These are phyloP conservation scores for Neurospora tetrasperma DNA, from an alignment of 495 filamentous ascomycete genomes.

Conservation along the genomic window DNA sequence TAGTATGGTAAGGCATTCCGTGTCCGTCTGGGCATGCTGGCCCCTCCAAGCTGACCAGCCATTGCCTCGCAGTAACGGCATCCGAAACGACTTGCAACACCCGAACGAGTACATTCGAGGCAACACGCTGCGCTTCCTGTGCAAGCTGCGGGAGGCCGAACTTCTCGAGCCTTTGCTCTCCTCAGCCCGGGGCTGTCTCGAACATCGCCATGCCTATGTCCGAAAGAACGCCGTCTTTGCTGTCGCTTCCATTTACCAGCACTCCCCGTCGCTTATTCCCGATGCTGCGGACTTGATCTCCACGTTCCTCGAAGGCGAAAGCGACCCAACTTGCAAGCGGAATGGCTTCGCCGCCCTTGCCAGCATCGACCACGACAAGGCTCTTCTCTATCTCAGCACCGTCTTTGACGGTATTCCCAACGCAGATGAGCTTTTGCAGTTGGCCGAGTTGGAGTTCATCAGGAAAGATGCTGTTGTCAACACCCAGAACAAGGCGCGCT, in stretches of 20 bases:
- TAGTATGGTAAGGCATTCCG: constrained; percentile 71
- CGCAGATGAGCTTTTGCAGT: constrained; percentile 84
- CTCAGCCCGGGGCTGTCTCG: constrained; percentile 80
- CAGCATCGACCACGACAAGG: constrained; percentile 86
- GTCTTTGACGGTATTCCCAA: constrained; percentile 92
- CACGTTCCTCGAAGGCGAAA: constrained; percentile 83
- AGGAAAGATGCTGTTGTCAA: constrained; percentile 95
- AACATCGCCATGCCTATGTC: constrained; percentile 94
- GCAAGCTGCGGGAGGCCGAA: constrained; percentile 92
- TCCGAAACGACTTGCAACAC: constrained; percentile 93
- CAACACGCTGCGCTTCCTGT: constrained; percentile 92
- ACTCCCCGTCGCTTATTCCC: constrained; percentile 85
- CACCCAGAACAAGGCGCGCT: constrained; percentile 86
- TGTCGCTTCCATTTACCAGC: constrained; percentile 82
- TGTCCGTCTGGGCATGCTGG: neutral
- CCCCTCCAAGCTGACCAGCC: constrained; percentile 8
- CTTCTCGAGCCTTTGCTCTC: constrained; percentile 92
- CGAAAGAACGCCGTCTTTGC: constrained; percentile 97
- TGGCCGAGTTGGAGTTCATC: constrained; percentile 94
- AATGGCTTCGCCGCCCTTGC: constrained; percentile 92
- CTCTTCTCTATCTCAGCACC: constrained; percentile 77
- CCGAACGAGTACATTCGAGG: constrained; percentile 97
- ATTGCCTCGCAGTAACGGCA: constrained; percentile 65
- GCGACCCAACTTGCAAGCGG: constrained; percentile 91
- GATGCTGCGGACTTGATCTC: constrained; percentile 91